These are phyloP conservation scores for Chrysanthemum lavandulifolium DNA, from an alignment of 129 eudicot species.

Conservation along the genomic window DNA sequence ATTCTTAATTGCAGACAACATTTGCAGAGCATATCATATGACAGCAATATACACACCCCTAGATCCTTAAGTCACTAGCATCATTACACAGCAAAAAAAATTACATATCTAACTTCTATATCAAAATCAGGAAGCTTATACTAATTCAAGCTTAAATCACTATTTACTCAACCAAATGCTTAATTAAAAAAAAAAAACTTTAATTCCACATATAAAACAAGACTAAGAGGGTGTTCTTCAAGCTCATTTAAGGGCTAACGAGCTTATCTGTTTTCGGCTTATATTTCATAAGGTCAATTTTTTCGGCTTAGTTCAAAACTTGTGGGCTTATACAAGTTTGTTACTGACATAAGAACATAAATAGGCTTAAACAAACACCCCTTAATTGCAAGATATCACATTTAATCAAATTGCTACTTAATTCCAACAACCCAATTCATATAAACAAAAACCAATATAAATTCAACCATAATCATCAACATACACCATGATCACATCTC, in stretches of 20 bases:
- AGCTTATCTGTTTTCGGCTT: too few species aligned
- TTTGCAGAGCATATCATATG: background rate
- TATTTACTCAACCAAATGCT: background rate
- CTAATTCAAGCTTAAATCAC: background rate
- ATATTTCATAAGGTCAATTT: too few species aligned
- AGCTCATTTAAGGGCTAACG: too few species aligned
- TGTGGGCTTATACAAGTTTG: too few species aligned
- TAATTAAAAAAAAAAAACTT: background rate
- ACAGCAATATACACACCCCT: background rate
- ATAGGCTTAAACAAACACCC: too few species aligned
- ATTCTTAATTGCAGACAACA: background rate
- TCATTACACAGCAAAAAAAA: background rate
- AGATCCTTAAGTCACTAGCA: background rate
- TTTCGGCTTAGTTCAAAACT: too few species aligned
- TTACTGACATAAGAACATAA: too few species aligned
- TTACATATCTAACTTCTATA: background rate
- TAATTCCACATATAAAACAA: background rate
- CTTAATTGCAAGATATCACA: too few species aligned
- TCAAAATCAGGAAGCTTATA: background rate
- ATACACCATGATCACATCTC: slow-evolving; percentile 22
- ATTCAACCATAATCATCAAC: slow-evolving; percentile 7
- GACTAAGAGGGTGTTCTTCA: too few species aligned
- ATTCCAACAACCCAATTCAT: background rate
- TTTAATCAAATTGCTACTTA: too few species aligned
- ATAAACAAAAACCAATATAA: background rate